Conservation (phyloP, 441 rosid species). For the Arabidopsis lyrata region DNA sequence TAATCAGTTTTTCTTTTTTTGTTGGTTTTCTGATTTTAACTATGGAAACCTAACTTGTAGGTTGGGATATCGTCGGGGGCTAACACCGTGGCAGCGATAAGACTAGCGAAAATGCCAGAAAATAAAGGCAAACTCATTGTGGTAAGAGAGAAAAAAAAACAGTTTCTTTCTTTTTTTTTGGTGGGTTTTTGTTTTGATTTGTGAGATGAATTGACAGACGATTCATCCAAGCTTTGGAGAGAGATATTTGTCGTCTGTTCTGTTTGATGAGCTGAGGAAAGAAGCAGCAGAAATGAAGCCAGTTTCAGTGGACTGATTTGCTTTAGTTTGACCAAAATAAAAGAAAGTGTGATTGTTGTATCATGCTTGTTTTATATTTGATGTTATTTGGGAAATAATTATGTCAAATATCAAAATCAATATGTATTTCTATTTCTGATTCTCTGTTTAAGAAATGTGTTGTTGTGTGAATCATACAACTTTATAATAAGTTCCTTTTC, state of each 20-base stretch:
- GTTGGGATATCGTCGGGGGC: slow-evolving; percentile 97
- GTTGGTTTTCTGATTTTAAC: background rate
- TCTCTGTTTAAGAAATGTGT: background rate
- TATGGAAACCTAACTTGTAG: slow-evolving; percentile 46
- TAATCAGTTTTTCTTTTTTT: no score
- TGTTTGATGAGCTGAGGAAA: slow-evolving; percentile 80
- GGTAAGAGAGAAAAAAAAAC: slow-evolving; percentile 50
- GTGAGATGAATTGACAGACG: slow-evolving; percentile 53
- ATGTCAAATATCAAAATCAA: background rate
- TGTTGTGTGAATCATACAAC: no score
- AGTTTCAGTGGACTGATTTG: slow-evolving; percentile 64
- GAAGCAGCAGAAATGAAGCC: slow-evolving; percentile 94
- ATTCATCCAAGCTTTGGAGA: slow-evolving; percentile 94
- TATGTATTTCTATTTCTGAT: background rate
- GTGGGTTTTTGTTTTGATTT: background rate
- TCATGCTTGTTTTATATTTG: no score
- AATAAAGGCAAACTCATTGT: slow-evolving; percentile 93
- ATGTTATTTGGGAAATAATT: no score
- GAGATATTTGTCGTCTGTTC: slow-evolving; percentile 79
- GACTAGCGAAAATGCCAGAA: slow-evolving; percentile 85
- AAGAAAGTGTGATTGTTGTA: no score
- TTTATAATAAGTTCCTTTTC: background rate
- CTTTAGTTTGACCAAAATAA: slow-evolving; percentile 24
- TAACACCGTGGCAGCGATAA: slow-evolving; percentile 85
- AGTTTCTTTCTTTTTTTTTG: background rate